phyloP scores from a whole-genome alignment of 2,329 filamentous ascomycete genomes.

The Colletotrichum viniferum region DNA sequence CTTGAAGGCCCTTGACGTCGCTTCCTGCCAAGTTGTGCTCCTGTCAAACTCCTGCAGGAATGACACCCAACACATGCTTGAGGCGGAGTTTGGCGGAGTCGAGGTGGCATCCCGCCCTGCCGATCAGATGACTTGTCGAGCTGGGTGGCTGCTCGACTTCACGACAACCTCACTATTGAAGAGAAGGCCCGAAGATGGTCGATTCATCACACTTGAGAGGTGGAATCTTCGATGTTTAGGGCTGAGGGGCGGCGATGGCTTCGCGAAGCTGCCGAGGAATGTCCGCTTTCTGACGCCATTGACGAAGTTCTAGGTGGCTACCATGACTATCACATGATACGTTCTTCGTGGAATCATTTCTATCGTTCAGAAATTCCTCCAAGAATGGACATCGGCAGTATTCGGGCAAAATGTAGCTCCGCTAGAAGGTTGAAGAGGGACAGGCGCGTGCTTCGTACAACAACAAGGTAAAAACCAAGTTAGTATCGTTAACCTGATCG shows the following conservation, averaged over 20 bases:
- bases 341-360: not conserved
- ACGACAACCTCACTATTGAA: not conserved
- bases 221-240: not conserved
- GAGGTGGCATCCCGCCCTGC: not conserved
- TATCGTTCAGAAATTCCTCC: accelerated
- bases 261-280: not conserved
- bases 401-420: not conserved
- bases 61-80: not conserved
- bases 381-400: not conserved
- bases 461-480: not conserved
- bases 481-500: not conserved
- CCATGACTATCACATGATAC: not conserved
- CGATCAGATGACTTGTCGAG: conserved; percentile 3
- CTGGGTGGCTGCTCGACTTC: not conserved
- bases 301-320: not conserved
- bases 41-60: not conserved
- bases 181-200: conserved; percentile 1
- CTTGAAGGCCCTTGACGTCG: not conserved
- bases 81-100: conserved; percentile 18
- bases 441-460: not conserved
- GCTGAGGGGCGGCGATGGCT: not conserved
- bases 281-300: not conserved
- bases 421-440: accelerated
- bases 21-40: not conserved
- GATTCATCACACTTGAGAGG: too few relatives aligned